Evolutionary conservation across 306 rosid genomes (phyloP).

Genomic region (Glycyrrhiza uralensis): DNA sequence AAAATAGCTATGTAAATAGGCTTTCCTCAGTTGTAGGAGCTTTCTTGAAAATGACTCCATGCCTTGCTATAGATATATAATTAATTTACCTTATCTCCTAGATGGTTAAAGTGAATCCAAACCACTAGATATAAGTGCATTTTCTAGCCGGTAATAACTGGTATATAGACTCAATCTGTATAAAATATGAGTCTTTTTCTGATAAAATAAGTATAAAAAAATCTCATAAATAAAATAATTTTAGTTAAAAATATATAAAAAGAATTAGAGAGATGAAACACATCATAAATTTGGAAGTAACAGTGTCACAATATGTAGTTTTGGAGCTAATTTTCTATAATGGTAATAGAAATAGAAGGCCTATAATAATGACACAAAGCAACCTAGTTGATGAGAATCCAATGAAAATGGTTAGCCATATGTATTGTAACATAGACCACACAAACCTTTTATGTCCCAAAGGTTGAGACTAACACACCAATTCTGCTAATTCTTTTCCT

Average conservation of each 20-base stretch:
- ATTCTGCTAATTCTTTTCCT: constrained; percentile 18
- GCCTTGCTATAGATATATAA: neutral
- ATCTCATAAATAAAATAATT: no score
- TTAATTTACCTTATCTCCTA: constrained; percentile 8
- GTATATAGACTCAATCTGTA: no score
- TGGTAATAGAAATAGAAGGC: no score
- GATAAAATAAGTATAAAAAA: no score
- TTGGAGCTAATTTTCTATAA: no score
- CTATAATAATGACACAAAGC: constrained; percentile 42
- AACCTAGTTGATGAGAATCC: constrained; percentile 52
- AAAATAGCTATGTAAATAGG: neutral
- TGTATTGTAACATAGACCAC: constrained; percentile 22
- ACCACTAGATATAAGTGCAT: constrained; percentile 17
- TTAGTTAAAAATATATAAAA: no score
- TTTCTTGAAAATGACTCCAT: constrained; percentile 24
- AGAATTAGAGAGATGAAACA: no score
- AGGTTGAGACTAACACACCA: constrained; percentile 23
- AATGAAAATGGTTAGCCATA: constrained; percentile 34
- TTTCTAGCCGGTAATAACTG: no score
- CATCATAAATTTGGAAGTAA: no score
- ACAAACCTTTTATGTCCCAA: constrained; percentile 1
- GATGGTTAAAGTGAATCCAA: constrained; percentile 26
- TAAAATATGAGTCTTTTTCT: no score
- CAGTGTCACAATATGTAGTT: no score
- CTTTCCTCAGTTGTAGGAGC: constrained; percentile 26